Conservation (phyloP, 2,329 filamentous ascomycete genomes). For the Aspergillus latus region DNA sequence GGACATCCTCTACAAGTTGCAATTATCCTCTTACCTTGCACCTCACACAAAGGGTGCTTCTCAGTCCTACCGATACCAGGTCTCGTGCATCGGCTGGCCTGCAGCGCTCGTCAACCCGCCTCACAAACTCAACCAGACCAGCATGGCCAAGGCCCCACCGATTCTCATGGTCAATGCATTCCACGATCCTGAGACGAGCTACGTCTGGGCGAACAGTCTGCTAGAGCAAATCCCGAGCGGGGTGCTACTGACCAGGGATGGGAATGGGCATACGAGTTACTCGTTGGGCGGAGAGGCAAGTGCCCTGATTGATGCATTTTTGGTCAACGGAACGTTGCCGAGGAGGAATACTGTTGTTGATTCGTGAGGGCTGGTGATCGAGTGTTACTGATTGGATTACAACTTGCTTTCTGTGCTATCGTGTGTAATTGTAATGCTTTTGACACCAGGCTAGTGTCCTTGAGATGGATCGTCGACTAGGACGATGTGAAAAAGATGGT, state of each 20-base stretch:
- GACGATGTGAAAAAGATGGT: too few relatives aligned
- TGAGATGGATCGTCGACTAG: too few relatives aligned
- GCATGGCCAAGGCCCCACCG: slow-evolving; percentile 17
- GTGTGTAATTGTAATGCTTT: neutral
- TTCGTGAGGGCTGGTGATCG: neutral
- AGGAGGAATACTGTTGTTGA: slow-evolving; percentile 1
- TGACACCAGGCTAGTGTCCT: neutral
- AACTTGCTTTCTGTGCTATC: too few relatives aligned
- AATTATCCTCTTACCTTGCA: slow-evolving; percentile 30
- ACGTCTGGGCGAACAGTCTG: slow-evolving; percentile 40
- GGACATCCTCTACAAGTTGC: slow-evolving; percentile 29
- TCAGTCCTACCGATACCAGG: slow-evolving; percentile 32
- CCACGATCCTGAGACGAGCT: slow-evolving; percentile 44
- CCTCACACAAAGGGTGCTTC: slow-evolving; percentile 38
- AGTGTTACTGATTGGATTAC: neutral
- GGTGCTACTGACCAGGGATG: slow-evolving; percentile 43
- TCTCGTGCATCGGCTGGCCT: slow-evolving; percentile 45
- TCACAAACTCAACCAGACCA: slow-evolving; percentile 24
- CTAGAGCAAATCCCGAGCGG: slow-evolving; percentile 35
- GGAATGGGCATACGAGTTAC: slow-evolving; percentile 19
- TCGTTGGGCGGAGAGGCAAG: neutral
- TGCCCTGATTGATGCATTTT: slow-evolving; percentile 3
- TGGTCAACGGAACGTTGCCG: slow-evolving; percentile 8
- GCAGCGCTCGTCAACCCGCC: slow-evolving; percentile 37
- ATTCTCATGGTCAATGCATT: slow-evolving; percentile 43